Percentiles rank a stretch among this genome's conserved stretches.
phyloP scores from a whole-genome alignment of 2,329 filamentous ascomycete genomes.

The Mycosphaerelloides madeirae region DNA sequence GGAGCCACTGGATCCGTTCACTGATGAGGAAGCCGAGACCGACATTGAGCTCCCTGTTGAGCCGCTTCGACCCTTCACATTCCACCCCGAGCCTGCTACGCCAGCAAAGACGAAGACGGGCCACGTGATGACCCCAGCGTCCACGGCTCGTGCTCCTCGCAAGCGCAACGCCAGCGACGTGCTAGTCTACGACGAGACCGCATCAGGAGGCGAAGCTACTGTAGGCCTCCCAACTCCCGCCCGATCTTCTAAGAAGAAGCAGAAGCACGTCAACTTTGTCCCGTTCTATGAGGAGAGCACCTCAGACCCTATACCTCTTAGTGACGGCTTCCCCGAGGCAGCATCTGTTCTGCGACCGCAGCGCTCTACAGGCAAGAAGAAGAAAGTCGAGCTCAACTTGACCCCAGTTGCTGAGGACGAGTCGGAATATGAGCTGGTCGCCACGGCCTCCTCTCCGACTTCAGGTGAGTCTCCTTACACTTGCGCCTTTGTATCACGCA shows the following conservation, averaged over 20 bases:
- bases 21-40: constrained; percentile 55
- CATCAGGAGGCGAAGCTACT: constrained; percentile 5
- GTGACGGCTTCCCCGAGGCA: not conserved
- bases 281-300: constrained; percentile 28
- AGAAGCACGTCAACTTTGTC: constrained; percentile 11
- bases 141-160: constrained; percentile 12
- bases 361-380: constrained; percentile 28
- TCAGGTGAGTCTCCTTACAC: too few relatives aligned
- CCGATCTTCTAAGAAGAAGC: constrained; percentile 29
- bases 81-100: constrained; percentile 10
- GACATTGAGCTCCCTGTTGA: constrained; percentile 42
- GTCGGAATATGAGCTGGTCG: too few relatives aligned
- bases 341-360: constrained; percentile 10
- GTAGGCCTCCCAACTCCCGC: constrained; percentile 11
- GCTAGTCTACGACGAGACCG: constrained; percentile 10
- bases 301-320: constrained; percentile 2
- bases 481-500: too few relatives aligned
- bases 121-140: constrained; percentile 16
- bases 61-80: constrained; percentile 17
- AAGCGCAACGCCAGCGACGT: constrained; percentile 20
- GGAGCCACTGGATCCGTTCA: constrained; percentile 34
- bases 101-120: constrained; percentile 15
- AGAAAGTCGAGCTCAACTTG: constrained; percentile 7
- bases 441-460: not conserved
- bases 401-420: constrained; percentile 28